phyloP scores from a whole-genome alignment of 2,329 filamentous ascomycete species.

The Pseudogymnoascus sp. region DNA sequence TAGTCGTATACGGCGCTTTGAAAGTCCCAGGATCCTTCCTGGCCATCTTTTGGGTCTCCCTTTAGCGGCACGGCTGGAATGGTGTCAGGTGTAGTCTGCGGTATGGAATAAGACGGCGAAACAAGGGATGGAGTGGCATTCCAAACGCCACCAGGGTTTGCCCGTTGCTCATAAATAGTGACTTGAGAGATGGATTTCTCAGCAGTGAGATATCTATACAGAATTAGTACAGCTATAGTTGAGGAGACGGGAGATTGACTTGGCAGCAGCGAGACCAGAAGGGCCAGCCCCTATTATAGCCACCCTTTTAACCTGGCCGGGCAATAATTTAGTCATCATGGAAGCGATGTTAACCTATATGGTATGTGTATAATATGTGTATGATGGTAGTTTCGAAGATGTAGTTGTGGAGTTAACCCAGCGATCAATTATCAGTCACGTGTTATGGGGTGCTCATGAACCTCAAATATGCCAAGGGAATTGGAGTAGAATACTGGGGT shows the following conservation, averaged over 20 bases:
- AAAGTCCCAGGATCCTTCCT: not conserved
- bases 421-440: not conserved
- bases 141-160: conserved; percentile 75
- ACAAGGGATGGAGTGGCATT: conserved; percentile 52
- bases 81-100: conserved; percentile 54
- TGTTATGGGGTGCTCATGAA: conserved; percentile 8
- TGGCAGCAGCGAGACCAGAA: conserved; percentile 67
- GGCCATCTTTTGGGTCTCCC: conserved; percentile 23
- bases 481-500: not conserved
- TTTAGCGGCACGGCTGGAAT: conserved; percentile 55
- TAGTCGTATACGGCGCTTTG: conserved; percentile 68
- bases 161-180: conserved; percentile 73
- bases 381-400: not conserved
- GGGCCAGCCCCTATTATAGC: conserved; percentile 80
- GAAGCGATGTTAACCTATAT: not conserved
- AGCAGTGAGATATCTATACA: conserved; percentile 52
- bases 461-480: conserved; percentile 2
- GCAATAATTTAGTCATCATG: not conserved
- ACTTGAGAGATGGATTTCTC: conserved; percentile 63
- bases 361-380: not conserved
- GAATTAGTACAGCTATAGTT: not conserved
- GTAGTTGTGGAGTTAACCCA: not conserved
- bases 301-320: conserved; percentile 44
- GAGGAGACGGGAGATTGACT: conserved; percentile 29
- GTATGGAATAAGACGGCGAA: conserved; percentile 30